Conservation (phyloP, 495 filamentous ascomycete species). For the Hypoxylon lenormandii region DNA sequence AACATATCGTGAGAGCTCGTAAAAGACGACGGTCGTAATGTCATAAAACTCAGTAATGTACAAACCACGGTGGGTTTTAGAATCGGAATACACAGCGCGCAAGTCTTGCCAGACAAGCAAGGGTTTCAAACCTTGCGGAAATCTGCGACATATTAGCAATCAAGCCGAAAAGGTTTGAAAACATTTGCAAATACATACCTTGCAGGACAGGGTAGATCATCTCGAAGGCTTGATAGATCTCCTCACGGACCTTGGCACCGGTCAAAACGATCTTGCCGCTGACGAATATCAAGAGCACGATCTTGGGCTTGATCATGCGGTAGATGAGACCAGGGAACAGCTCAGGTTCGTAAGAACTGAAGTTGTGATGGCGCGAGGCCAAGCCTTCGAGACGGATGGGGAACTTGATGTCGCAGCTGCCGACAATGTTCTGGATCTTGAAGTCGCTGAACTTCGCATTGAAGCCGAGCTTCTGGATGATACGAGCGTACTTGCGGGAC, state of each 20-base stretch:
- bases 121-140: constrained; percentile 63
- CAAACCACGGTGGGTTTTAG: constrained; percentile 60
- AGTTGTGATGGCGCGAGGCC: constrained; percentile 96
- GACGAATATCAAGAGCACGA: constrained; percentile 98
- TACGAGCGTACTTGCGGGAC: constrained; percentile 96
- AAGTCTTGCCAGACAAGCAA: constrained; percentile 10
- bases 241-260: constrained; percentile 96
- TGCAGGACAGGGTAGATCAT: constrained; percentile 98
- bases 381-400: constrained; percentile 96
- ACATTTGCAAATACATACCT: constrained; percentile 65
- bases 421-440: constrained; percentile 99
- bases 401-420: constrained; percentile 99
- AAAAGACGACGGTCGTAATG: constrained; percentile 59
- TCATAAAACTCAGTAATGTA: constrained; percentile 65
- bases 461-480: constrained; percentile 99
- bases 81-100: constrained; percentile 32
- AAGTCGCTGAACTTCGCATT: constrained; percentile 99
- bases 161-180: not conserved
- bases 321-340: constrained; percentile 99
- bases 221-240: constrained; percentile 98
- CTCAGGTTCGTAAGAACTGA: constrained; percentile 98
- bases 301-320: constrained; percentile 99
- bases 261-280: constrained; percentile 98
- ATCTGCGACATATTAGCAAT: constrained; percentile 48
- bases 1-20: constrained; percentile 20